Evolutionary conservation across 306 rosid species (phyloP).

Genomic region (Sophora flavescens): DNA sequence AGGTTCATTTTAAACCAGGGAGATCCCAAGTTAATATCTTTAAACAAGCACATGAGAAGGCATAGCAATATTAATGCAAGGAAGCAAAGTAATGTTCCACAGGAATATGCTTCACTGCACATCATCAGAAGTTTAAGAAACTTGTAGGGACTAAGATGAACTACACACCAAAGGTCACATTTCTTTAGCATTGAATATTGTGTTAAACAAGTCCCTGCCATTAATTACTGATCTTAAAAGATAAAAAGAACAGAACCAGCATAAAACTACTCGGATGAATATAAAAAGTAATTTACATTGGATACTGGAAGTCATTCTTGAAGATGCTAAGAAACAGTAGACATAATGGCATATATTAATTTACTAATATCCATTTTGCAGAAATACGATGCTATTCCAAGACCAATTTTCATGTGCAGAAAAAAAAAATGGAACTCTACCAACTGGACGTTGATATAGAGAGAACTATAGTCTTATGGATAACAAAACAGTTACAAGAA

Average conservation of each 20-base stretch:
- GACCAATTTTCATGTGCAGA: not conserved
- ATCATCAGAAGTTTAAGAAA: not conserved
- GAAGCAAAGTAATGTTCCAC: not conserved
- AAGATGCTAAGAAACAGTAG: not conserved
- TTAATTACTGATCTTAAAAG: no score
- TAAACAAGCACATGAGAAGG: not conserved
- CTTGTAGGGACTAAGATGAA: no score
- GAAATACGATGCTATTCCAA: not conserved
- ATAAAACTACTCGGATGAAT: not conserved
- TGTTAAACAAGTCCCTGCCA: not conserved
- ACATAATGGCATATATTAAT: no score
- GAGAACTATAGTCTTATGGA: not conserved
- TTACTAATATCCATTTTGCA: not conserved
- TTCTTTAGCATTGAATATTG: not conserved
- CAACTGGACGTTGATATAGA: not conserved
- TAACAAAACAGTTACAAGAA: not conserved
- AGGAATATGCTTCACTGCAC: not conserved
- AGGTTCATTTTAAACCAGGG: not conserved
- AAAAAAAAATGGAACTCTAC: not conserved
- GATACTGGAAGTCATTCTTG: not conserved
- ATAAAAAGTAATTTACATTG: not conserved
- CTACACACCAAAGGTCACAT: no score
- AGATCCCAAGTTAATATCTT: not conserved
- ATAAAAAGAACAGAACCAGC: not conserved
- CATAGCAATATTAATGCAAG: not conserved